phyloP scores from a whole-genome alignment of 2,329 filamentous ascomycete species.

The Monosporascus sp. region DNA sequence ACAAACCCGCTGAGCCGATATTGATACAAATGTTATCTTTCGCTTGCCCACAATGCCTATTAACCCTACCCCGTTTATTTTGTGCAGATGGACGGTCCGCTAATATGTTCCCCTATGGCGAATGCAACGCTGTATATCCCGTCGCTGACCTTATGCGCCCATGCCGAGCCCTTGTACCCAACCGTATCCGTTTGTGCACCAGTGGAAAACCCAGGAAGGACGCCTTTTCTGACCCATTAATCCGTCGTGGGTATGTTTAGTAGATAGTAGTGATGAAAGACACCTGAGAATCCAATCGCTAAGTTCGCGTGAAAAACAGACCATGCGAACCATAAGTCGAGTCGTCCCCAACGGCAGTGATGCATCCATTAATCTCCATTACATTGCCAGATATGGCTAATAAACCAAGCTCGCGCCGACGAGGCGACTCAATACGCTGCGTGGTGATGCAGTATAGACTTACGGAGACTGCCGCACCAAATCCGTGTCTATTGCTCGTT shows the following conservation, averaged over 20 bases:
- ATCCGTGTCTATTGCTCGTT: neutral
- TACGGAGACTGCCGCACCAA: neutral
- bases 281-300: conserved; percentile 11
- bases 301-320: conserved; percentile 6
- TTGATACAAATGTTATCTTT: too few species aligned
- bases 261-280: conserved; percentile 11
- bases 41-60: neutral
- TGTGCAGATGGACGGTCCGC: neutral
- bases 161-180: neutral
- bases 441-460: neutral
- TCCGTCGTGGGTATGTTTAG: conserved; percentile 3
- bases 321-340: conserved; percentile 14
- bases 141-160: neutral
- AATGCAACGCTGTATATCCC: neutral
- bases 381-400: neutral
- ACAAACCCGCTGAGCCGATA: too few species aligned
- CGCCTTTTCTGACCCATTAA: neutral
- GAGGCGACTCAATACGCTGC: neutral
- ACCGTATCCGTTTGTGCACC: neutral
- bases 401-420: neutral
- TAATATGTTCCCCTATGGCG: neutral
- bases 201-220: neutral
- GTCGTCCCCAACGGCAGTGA: conserved; percentile 1
- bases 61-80: neutral
- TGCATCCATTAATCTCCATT: neutral